phyloP scores from a whole-genome alignment of 2,329 filamentous ascomycete genomes.

The Thelonectria blattea region DNA sequence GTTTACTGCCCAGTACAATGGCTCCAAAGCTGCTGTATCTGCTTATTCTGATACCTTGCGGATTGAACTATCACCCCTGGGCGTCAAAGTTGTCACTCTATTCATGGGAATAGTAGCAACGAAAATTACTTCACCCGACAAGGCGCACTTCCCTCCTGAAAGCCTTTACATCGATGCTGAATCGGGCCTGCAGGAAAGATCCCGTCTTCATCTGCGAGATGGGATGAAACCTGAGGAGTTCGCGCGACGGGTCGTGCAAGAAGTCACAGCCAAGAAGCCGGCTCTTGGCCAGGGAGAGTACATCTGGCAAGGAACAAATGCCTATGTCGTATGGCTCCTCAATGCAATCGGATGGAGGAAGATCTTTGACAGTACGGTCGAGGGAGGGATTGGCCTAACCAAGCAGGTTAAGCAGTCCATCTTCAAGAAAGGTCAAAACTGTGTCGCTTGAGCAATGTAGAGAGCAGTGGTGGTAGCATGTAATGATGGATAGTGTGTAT shows the following conservation, averaged over 20 bases:
- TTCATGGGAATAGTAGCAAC: conserved; percentile 22
- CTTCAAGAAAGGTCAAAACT: too few relatives aligned
- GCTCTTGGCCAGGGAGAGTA: conserved; percentile 6
- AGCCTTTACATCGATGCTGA: conserved; percentile 13
- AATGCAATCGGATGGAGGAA: conserved; percentile 17
- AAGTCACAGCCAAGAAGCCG: not conserved
- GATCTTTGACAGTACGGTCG: conserved; percentile 11
- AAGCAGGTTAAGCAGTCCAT: not conserved
- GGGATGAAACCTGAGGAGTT: conserved; percentile 15
- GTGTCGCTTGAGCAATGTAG: too few relatives aligned
- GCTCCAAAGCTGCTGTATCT: conserved; percentile 16
- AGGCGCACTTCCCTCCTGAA: conserved; percentile 1
- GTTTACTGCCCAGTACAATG: conserved; percentile 13
- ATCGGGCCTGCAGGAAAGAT: conserved; percentile 4
- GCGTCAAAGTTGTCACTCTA: conserved; percentile 20
- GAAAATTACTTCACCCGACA: conserved; percentile 11
- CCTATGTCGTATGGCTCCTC: conserved; percentile 6
- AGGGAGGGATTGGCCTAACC: not conserved
- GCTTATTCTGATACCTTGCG: conserved; percentile 22
- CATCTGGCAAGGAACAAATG: conserved; percentile 11
- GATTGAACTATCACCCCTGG: conserved; percentile 13
- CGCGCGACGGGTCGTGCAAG: not conserved
- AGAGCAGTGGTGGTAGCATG: too few relatives aligned
- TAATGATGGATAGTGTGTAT: too few relatives aligned
- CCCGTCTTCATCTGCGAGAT: conserved; percentile 1